These are phyloP conservation scores for Gastroboletus turbinatus DNA, from an alignment of 1,284 basidiomycete genomes.

Conservation along the genomic window DNA sequence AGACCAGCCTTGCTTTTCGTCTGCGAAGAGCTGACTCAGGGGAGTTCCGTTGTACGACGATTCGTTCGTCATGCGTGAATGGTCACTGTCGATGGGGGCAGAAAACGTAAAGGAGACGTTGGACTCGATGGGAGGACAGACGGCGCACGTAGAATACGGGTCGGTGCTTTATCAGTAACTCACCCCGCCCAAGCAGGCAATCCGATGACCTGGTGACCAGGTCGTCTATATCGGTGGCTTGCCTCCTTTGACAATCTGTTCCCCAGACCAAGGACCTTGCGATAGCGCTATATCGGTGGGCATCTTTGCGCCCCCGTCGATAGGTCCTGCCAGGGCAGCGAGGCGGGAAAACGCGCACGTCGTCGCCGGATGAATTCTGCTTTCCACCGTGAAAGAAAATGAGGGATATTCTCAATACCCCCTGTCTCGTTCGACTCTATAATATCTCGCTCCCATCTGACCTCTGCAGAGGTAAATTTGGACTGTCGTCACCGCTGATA, in stretches of 20 bases:
- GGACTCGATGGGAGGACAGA: background rate
- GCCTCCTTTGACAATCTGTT: background rate
- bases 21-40: slow-evolving; percentile 5
- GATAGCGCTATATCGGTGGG: background rate
- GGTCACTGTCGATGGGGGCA: background rate
- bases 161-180: background rate
- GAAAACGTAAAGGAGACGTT: background rate
- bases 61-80: slow-evolving; percentile 2
- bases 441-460: background rate
- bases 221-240: background rate
- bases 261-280: background rate
- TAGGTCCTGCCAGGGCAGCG: background rate
- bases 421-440: background rate
- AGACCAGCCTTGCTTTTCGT: slow-evolving; percentile 17
- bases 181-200: background rate
- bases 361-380: background rate
- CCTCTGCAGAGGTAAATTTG: background rate
- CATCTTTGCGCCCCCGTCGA: background rate
- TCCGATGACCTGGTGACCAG: background rate
- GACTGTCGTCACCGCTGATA: too few relatives aligned
- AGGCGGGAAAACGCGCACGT: too few relatives aligned
- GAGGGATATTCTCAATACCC: background rate
- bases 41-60: background rate
- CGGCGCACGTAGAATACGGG: background rate
- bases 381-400: background rate